Conservation (phyloP, 495 filamentous ascomycete species). For the Trichocladium uniseriatum region DNA sequence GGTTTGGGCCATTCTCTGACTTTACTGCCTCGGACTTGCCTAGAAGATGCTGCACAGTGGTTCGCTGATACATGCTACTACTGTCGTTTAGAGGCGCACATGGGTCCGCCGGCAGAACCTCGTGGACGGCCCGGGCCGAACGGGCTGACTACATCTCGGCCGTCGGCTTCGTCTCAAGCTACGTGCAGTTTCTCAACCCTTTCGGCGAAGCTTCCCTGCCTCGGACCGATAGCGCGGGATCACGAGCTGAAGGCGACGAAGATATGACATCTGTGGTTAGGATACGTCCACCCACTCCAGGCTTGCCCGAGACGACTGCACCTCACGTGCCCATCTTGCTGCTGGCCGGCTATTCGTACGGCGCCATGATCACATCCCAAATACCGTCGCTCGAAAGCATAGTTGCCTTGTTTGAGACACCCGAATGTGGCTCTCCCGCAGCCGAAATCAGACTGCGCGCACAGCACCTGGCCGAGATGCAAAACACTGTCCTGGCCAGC, state of each 20-base stretch:
- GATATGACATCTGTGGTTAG: neutral
- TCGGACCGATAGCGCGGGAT: neutral
- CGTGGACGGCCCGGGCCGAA: constrained; percentile 78
- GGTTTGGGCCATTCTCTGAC: constrained; percentile 41
- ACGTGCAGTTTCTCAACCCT: constrained; percentile 44
- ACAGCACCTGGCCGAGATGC: constrained; percentile 49
- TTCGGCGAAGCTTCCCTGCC: constrained; percentile 2
- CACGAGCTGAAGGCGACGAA: neutral
- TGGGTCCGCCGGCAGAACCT: constrained; percentile 64
- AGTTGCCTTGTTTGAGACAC: constrained; percentile 46
- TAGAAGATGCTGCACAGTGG: neutral
- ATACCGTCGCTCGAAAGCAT: constrained; percentile 55
- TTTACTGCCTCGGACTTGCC: neutral
- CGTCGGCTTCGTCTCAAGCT: constrained; percentile 66
- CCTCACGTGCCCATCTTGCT: constrained; percentile 36
- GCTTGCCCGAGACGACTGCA: neutral
- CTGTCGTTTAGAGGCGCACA: constrained; percentile 59
- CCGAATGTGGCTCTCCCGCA: constrained; percentile 42
- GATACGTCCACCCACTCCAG: constrained; percentile 7
- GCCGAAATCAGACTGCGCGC: constrained; percentile 60
- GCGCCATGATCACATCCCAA: constrained; percentile 66
- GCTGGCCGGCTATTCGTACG: constrained; percentile 85
- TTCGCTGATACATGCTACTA: neutral
- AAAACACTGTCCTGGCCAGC: constrained; percentile 32
- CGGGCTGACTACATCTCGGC: constrained; percentile 72